Evolutionary conservation across 352 stramenopile genomes (phyloP), one percentile per base, ranked within the genome.

Genomic region (Phytophthora chlamydospora): DNA sequence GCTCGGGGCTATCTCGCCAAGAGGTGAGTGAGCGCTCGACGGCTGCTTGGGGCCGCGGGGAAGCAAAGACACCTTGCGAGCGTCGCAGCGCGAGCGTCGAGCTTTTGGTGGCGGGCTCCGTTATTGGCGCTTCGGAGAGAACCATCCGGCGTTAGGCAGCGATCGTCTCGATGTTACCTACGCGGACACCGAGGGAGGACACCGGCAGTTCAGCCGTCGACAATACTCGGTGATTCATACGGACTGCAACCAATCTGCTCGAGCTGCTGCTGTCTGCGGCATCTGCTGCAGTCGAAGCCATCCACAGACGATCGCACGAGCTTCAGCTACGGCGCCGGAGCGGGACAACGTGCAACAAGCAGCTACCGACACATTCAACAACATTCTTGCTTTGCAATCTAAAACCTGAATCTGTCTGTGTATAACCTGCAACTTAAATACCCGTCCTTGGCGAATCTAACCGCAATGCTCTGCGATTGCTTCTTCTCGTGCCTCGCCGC

Each of bases 401-500:
- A n/a, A n/a, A n/a, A n/a, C n/a, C n/a, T n/a, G n/a, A n/a, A n/a
- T n/a, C 34, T 59, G 39, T 24, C 21, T 62, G 49, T 68, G 57
- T 61, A 53, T 62, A 56, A 59, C 29, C 49, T 53, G 52, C 49
- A 63, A 71, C 29, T 73, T 73, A 73, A 70, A 70, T 70, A 70
- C 47, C 66, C 59, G 48, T 49, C 35, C 43, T 47, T 46, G 42
- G 43, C 50, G 50, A 68, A 62, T 65, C 33, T 54, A 46, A 39
- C 47, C 47, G 32, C 58, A 53, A 43, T 54, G 55, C 32, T 16
- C 52, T 29, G 38, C 27, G 32, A 63, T 63, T 67, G 42, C 55
- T 52, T 44, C 45, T 68, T 32, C 43, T 12, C 24, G 21, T 24
- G 21, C 21, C 21, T 27, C 46, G 47, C 42, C 52, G 62, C 52